Base-by-base conservation (phyloP, 441 rosid genomes). In the Hura crepitans region DNA sequence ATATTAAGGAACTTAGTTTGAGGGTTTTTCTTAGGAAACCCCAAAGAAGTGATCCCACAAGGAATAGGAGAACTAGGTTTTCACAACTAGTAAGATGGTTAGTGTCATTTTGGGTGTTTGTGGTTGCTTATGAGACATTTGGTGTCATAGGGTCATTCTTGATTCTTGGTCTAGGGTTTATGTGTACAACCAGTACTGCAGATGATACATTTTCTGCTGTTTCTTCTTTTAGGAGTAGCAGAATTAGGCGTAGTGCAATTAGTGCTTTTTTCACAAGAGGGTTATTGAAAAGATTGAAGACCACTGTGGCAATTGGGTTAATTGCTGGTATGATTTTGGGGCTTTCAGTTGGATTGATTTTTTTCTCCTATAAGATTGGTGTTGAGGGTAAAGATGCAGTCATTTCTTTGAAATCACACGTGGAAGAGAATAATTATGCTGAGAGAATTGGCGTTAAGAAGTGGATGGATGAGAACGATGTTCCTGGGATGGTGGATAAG, bases 391-490 rank as follows among this genome's bases (percentile, higher is more conserved):
- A 95, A 84, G 89, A 90, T 53, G 95, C 95, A 0, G 97, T 90
- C 61, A 83, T 83, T 60, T 90, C 97, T 5, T 49, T 92, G 61
- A 95, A 95, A 72, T 81, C 92, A 25, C 99, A 92, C 51, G 94
- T 95, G 27, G 92, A 89, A 71, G 80, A 95, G 85, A 92, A 80
- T 64, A 92, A 95, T 79, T 95, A 95, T 72, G 89, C 97, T 0
- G 98, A 92, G 82, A 92, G 79, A 77, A 76, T 92, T 42, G 98
- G 98, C 62, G 63, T 92, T 58, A 92, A 86, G 83, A 80, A 82
- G 61, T 95, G 98, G 99, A 90, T 95, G 95, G 90, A 86, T 23
- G 99, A 92, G 79, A 95, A 92, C 35, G 99, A 95, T 79, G 93
- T 95, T 15, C 87, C 98, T 0, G 98, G 89, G 55, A 83, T 89